Evolutionary conservation across 2,329 filamentous ascomycete genomes (phyloP).

Genomic region (Bipolaris bicolor): DNA sequence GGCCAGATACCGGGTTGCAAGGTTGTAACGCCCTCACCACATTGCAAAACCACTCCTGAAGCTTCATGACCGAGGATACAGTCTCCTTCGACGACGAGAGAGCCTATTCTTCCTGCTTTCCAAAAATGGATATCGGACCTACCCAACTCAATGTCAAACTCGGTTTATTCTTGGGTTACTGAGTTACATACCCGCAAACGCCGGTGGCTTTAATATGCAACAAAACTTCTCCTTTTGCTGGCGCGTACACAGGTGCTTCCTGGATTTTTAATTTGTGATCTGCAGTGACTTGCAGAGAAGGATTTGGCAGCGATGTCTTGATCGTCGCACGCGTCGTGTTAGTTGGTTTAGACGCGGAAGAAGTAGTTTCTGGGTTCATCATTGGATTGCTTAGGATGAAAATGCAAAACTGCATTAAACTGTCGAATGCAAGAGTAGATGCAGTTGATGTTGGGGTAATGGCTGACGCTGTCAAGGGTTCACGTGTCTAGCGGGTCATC

Average conservation of each 20-base stretch:
- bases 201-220: conserved; percentile 68
- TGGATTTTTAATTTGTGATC: conserved; percentile 64
- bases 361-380: conserved; percentile 4
- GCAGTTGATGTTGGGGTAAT: background rate
- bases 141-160: conserved; percentile 1
- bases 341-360: conserved; percentile 16
- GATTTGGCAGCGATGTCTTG: conserved; percentile 53
- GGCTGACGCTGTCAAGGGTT: background rate
- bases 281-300: conserved; percentile 64
- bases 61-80: conserved; percentile 71
- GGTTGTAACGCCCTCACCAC: conserved; percentile 61
- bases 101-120: conserved; percentile 68
- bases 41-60: conserved; percentile 64
- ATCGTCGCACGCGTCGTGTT: conserved; percentile 19
- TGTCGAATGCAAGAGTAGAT: background rate
- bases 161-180: fast-evolving
- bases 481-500: conserved; percentile 5
- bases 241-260: conserved; percentile 63
- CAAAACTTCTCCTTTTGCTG: conserved; percentile 61
- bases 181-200: conserved; percentile 62
- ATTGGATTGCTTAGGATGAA: conserved; percentile 6
- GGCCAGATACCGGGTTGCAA: conserved; percentile 53
- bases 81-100: conserved; percentile 66
- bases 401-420: background rate
- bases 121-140: conserved; percentile 73